phyloP scores from a whole-genome alignment of 495 filamentous ascomycete genomes.

The Neurospora terricola region DNA sequence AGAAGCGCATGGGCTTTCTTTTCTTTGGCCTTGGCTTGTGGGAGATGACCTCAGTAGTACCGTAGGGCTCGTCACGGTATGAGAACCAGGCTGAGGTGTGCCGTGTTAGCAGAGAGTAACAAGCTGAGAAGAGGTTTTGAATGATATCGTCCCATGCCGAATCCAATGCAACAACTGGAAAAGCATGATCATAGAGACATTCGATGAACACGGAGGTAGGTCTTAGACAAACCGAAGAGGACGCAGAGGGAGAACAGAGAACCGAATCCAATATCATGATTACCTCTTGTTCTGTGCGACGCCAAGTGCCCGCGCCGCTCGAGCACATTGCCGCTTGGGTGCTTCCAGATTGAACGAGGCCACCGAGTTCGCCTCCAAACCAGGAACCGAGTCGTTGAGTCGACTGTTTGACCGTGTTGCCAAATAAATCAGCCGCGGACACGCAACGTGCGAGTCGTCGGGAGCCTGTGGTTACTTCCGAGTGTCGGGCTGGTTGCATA shows the following conservation, averaged over 20 bases:
- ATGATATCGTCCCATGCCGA: background rate
- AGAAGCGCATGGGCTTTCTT: background rate
- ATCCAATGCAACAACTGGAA: background rate
- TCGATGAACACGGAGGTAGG: background rate
- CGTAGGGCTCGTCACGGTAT: background rate
- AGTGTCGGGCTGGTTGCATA: background rate
- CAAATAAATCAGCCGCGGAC: background rate
- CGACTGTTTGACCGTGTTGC: background rate
- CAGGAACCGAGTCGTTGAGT: background rate
- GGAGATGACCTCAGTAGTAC: background rate
- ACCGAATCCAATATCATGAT: background rate
- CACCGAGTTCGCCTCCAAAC: background rate
- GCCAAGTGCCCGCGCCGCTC: background rate
- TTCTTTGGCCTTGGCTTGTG: background rate
- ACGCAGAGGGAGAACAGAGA: background rate
- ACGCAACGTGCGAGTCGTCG: background rate
- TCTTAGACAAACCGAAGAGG: background rate
- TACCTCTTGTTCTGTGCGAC: background rate
- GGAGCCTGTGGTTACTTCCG: background rate
- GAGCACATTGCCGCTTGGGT: background rate
- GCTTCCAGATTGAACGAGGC: background rate
- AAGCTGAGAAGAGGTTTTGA: background rate
- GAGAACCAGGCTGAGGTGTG: background rate
- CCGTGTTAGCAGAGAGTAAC: background rate
- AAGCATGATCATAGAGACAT: background rate